Base-by-base conservation (phyloP, 2,329 filamentous ascomycete species). In the Penicillium sp. region DNA sequence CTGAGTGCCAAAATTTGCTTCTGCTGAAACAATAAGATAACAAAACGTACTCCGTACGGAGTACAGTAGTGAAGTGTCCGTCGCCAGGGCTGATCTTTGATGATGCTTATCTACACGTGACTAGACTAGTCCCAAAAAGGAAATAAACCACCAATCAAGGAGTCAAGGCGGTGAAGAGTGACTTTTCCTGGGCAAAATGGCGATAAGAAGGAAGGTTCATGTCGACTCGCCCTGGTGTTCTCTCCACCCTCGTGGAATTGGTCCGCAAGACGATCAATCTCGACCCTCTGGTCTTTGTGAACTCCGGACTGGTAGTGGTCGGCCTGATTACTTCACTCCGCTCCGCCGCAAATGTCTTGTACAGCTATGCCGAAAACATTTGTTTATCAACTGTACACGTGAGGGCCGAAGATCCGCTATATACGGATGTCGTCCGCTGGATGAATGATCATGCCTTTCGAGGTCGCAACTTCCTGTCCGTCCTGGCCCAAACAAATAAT, bases 371-470 rank as follows among this genome's bases (percentile, higher is more conserved):
- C 4, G 44, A 60, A 39, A 45, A 51, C 4, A 44, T 48, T 8
- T 50, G 54, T 16, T 46, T 59, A 36, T 52, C 57, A 16, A 61
- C 61, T 0, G 61, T 87, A 51, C 78, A 79, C 47, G 75, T 88
- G 45, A 76, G 72, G 53, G 80, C 79, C 55, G 76, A 76, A 41
- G 84, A 88, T 61, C 79, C 82, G 50, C 84, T 86, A 27, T 85
- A 85, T 62, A 48, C 66, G 3, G 81, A 86, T 48, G 62, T 87
- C 45, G 84, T 86, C 75, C 77, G 80, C 48, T 87, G 40, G 40
- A 43, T 43, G 40, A 43, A 43, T 14, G 40, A 43, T 81, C 75
- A 75, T 86, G 7, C 79, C 81, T 75, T 72, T 18, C 78, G 82
- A 55, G 74, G 74, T 31, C 78, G 55, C 14, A 57, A 78, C 44